Evolutionary conservation across 2,329 filamentous ascomycete species (phyloP).

Genomic region (Clonostachys rosea): DNA sequence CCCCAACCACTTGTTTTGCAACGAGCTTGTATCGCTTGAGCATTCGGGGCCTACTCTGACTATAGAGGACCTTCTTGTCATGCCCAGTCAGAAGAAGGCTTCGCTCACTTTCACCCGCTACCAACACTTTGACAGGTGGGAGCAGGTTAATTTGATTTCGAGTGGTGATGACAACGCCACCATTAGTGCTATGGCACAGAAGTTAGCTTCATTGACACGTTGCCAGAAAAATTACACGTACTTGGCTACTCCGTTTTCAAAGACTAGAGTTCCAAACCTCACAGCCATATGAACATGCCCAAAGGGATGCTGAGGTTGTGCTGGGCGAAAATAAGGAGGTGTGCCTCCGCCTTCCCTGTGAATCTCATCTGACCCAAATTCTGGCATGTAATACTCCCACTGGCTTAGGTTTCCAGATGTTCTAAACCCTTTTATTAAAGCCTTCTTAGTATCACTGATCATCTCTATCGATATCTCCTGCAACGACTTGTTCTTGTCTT

Average conservation of each 20-base stretch:
- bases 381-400: too few species aligned
- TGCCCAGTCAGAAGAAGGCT: slow-evolving; percentile 12
- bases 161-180: slow-evolving; percentile 16
- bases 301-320: slow-evolving; percentile 24
- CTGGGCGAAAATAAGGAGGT: slow-evolving; percentile 19
- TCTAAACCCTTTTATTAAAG: not conserved
- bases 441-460: not conserved
- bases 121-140: not conserved
- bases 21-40: slow-evolving; percentile 26
- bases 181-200: slow-evolving; percentile 9
- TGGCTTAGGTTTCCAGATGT: slow-evolving; percentile 11
- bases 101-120: not conserved
- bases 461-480: not conserved
- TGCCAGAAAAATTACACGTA: slow-evolving; percentile 10
- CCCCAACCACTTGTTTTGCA: slow-evolving; percentile 33
- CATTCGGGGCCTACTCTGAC: slow-evolving; percentile 6
- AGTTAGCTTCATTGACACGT: not conserved
- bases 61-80: slow-evolving; percentile 8
- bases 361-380: too few species aligned
- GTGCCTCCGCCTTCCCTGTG: too few species aligned
- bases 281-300: slow-evolving; percentile 33
- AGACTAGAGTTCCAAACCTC: slow-evolving; percentile 28
- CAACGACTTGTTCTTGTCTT: not conserved
- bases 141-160: slow-evolving; percentile 11
- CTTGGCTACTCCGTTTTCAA: slow-evolving; percentile 31